Percentiles rank a stretch among this genome's conserved stretches.
phyloP scores from a whole-genome alignment of 1,139 yeast species.

The Lodderomyces jiufengensis region DNA sequence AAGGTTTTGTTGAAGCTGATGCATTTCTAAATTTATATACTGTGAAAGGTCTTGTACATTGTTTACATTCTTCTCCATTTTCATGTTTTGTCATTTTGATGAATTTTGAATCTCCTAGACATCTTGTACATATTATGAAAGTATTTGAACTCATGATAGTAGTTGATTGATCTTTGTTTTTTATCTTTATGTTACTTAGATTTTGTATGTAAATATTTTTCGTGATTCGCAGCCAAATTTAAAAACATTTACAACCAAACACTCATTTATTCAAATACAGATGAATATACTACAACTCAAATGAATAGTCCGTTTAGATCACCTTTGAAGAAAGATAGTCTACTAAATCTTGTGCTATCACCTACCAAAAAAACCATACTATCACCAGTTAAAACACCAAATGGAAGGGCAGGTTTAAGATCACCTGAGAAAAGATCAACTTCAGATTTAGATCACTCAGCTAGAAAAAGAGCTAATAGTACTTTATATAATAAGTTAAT shows the following conservation, averaged over 20 bases:
- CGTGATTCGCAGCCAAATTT: no score
- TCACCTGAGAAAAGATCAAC: constrained; percentile 43
- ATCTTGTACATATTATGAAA: constrained; percentile 57
- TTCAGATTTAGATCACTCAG: constrained; percentile 45
- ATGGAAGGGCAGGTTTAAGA: constrained; percentile 43
- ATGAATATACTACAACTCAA: no score
- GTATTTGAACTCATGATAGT: constrained; percentile 10
- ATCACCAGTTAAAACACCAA: constrained; percentile 12
- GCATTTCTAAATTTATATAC: constrained; percentile 67
- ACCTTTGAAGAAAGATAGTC: constrained; percentile 6
- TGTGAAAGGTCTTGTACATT: constrained; percentile 83
- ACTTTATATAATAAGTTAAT: constrained; percentile 28
- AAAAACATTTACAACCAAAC: no score
- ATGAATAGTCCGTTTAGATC: constrained; percentile 10
- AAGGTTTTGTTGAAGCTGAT: constrained; percentile 32
- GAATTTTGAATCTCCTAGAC: constrained; percentile 65
- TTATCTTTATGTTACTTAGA: no score
- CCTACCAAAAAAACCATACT: background rate
- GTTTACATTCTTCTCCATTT: constrained; percentile 72
- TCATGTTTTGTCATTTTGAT: constrained; percentile 68
- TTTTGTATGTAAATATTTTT: no score
- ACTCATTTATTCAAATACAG: no score
- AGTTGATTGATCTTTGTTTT: no score
- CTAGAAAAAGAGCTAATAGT: constrained; percentile 46
- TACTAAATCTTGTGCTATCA: background rate